A percentile compares a stretch with the other conserved stretches of the same genome.
phyloP scores from a whole-genome alignment of 2,329 filamentous ascomycete genomes.

The Sclerotinia trifoliorum region DNA sequence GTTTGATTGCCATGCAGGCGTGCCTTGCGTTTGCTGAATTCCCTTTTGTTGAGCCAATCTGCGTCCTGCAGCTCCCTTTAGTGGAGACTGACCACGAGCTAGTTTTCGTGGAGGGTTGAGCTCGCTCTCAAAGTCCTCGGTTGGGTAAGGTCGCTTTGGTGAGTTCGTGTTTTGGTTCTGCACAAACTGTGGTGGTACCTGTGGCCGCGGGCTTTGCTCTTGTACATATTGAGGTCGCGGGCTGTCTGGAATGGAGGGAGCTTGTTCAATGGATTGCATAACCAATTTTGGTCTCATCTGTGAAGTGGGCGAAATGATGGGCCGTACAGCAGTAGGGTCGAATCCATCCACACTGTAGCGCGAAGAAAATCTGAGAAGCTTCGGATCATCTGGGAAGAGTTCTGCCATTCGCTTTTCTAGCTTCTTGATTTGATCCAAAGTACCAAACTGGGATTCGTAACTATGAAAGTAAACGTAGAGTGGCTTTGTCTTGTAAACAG shows the following conservation, averaged over 20 bases:
- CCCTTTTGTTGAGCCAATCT: constrained; percentile 70
- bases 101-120: constrained; percentile 79
- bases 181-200: constrained; percentile 37
- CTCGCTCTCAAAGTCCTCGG: constrained; percentile 70
- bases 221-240: constrained; percentile 38
- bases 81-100: constrained; percentile 81
- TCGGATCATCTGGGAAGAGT: constrained; percentile 86
- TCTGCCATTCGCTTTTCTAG: constrained; percentile 91
- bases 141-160: constrained; percentile 44
- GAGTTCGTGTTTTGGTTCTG: constrained; percentile 37
- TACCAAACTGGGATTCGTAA: constrained; percentile 92
- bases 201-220: constrained; percentile 37
- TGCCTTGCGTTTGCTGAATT: constrained; percentile 53
- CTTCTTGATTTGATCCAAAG: constrained; percentile 85
- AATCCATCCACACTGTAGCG: constrained; percentile 74
- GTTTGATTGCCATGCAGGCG: constrained; percentile 39
- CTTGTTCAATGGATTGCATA: constrained; percentile 56
- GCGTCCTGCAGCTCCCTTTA: constrained; percentile 86
- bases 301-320: constrained; percentile 76
- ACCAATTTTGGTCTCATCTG: constrained; percentile 69
- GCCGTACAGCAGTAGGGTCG: constrained; percentile 76
- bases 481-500: constrained; percentile 71
- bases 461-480: constrained; percentile 92
- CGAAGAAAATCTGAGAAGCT: constrained; percentile 69
- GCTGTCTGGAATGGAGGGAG: constrained; percentile 44